These are phyloP conservation scores for Huntiella savannae DNA, from an alignment of 2,329 filamentous ascomycete genomes.

Conservation along the genomic window DNA sequence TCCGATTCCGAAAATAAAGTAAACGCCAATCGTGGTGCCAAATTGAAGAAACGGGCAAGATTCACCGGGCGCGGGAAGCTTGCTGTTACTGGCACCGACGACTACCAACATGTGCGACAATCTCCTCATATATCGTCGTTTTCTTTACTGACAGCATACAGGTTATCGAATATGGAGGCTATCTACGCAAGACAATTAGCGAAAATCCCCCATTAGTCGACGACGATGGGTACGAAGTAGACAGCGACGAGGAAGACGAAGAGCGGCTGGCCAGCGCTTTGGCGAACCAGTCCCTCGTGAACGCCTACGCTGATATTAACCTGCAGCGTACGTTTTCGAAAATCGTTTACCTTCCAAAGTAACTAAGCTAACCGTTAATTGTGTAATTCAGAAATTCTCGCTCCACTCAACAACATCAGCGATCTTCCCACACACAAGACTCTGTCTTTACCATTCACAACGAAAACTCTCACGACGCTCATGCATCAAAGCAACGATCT, in stretches of 20 bases:
- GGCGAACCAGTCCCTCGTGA: constrained; percentile 44
- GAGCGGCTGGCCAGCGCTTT: constrained; percentile 41
- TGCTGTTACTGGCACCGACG: constrained; percentile 43
- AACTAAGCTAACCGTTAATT: constrained; percentile 12
- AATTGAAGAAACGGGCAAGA: constrained; percentile 55
- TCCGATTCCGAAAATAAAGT: constrained; percentile 54
- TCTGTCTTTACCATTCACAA: constrained; percentile 54
- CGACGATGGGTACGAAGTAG: constrained; percentile 59
- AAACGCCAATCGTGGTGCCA: constrained; percentile 58
- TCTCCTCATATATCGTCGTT: neutral
- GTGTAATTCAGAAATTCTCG: constrained; percentile 41
- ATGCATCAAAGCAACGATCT: constrained; percentile 49
- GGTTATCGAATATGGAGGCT: constrained; percentile 56
- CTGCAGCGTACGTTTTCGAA: constrained; percentile 41
- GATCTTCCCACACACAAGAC: constrained; percentile 58
- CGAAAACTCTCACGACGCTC: constrained; percentile 52
- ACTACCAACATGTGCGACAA: constrained; percentile 46
- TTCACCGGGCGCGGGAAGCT: constrained; percentile 54
- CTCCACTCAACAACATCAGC: constrained; percentile 54
- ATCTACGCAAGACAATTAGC: constrained; percentile 52
- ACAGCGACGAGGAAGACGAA: constrained; percentile 52
- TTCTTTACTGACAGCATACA: constrained; percentile 19
- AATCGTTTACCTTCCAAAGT: neutral
- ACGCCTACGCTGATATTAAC: constrained; percentile 54
- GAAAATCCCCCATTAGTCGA: constrained; percentile 55